Evolutionary conservation across 371 early-diverging fungal species (phyloP).

Genomic region (Mucor velutinosus): DNA sequence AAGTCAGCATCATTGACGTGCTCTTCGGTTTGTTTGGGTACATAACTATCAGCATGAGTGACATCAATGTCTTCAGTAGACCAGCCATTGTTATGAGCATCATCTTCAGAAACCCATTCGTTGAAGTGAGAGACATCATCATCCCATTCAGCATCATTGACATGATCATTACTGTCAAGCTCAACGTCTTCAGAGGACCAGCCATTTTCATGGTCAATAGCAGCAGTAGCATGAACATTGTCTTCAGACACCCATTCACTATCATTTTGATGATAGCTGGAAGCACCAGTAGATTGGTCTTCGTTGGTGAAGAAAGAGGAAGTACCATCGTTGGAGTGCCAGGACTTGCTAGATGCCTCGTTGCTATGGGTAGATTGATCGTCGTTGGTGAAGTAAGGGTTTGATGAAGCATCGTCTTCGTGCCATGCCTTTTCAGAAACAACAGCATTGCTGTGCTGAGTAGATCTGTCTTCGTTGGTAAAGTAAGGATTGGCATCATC

Average conservation of each 20-base stretch:
- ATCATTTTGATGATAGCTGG: slow-evolving; percentile 16
- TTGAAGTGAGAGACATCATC: background rate
- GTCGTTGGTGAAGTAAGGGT: slow-evolving; percentile 20
- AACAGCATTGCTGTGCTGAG: slow-evolving; percentile 5
- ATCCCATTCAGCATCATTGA: slow-evolving; percentile 13
- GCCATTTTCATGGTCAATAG: slow-evolving; percentile 11
- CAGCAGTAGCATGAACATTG: slow-evolving; percentile 8
- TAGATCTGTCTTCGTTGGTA: slow-evolving; percentile 21
- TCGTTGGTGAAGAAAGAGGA: slow-evolving; percentile 39
- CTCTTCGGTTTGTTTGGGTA: slow-evolving; percentile 6
- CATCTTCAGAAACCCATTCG: slow-evolving; percentile 7
- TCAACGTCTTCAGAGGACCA: slow-evolving; percentile 31
- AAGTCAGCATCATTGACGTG: slow-evolving; percentile 18
- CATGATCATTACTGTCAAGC: background rate
- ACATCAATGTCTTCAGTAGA: slow-evolving; percentile 16
- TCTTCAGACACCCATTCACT: slow-evolving; percentile 25
- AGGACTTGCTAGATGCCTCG: background rate
- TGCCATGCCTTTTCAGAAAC: background rate
- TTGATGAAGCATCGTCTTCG: background rate
- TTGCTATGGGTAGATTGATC: slow-evolving; percentile 5
- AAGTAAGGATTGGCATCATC: slow-evolving; percentile 7
- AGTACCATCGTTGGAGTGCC: slow-evolving; percentile 16
- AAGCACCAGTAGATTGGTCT: slow-evolving; percentile 9
- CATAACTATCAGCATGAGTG: slow-evolving; percentile 4
- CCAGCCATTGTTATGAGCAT: slow-evolving; percentile 14